Evolutionary conservation across 768 basidiomycete species (phyloP).

Genomic region (Lactarius deliciosus): DNA sequence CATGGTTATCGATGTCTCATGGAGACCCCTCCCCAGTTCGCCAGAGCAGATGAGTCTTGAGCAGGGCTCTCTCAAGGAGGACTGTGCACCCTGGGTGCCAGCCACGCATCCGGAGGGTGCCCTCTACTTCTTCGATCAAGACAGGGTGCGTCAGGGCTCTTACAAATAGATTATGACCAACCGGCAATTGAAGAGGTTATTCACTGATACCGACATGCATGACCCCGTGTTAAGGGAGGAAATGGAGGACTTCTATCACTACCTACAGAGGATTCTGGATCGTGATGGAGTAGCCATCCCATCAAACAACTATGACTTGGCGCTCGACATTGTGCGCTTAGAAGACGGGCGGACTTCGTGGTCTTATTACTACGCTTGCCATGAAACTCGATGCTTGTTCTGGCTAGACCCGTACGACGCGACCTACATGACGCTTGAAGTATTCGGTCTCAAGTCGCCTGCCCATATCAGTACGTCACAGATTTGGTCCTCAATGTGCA

Average conservation of each 20-base stretch:
- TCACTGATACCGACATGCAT: slow-evolving; percentile 53
- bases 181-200: slow-evolving; percentile 41
- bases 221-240: slow-evolving; percentile 37
- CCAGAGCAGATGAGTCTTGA: neutral
- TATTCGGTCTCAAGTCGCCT: neutral
- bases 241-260: slow-evolving; percentile 35
- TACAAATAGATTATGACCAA: neutral
- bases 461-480: neutral
- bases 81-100: neutral
- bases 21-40: neutral
- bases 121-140: neutral
- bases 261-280: slow-evolving; percentile 5
- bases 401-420: slow-evolving; percentile 49
- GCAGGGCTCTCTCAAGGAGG: neutral
- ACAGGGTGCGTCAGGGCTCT: slow-evolving; percentile 14
- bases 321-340: slow-evolving; percentile 31
- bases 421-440: slow-evolving; percentile 29
- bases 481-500: no score
- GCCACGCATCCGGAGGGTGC: neutral
- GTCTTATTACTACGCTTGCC: slow-evolving; percentile 36
- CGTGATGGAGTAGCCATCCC: neutral
- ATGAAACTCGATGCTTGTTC: slow-evolving; percentile 29
- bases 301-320: neutral
- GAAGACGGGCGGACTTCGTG: slow-evolving; percentile 35
- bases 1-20: neutral